Conservation (phyloP, 805 yeast genomes). For the Candida silvicultrix region DNA sequence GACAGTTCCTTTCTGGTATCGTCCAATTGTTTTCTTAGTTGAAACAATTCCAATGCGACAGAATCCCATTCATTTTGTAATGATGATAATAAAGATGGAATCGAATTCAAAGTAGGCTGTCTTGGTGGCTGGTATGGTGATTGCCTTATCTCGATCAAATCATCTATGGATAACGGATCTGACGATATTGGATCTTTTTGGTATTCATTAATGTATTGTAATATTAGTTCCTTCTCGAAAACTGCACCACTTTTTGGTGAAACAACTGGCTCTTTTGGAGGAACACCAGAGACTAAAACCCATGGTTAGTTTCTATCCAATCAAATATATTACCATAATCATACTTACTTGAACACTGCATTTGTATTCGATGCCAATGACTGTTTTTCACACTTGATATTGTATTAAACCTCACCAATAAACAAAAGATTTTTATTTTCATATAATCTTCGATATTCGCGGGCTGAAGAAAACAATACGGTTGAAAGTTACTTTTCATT, state of each 20-base stretch:
- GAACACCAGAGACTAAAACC: slow-evolving; percentile 59
- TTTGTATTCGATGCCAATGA: slow-evolving; percentile 1
- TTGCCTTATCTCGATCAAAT: slow-evolving; percentile 41
- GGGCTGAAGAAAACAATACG: background rate
- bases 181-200: slow-evolving; percentile 74
- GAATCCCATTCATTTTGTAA: slow-evolving; percentile 92
- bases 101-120: slow-evolving; percentile 52
- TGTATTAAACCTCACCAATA: background rate
- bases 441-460: background rate
- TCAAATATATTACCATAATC: too few species aligned
- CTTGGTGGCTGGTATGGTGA: slow-evolving; percentile 29
- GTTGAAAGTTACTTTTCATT: background rate
- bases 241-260: slow-evolving; percentile 66
- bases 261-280: slow-evolving; percentile 64
- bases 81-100: slow-evolving; percentile 69
- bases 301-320: slow-evolving; percentile 7
- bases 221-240: slow-evolving; percentile 59
- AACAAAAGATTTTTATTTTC: background rate
- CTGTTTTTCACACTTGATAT: too few species aligned
- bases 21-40: slow-evolving; percentile 64
- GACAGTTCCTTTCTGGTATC: slow-evolving; percentile 67
- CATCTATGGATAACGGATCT: slow-evolving; percentile 51
- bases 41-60: slow-evolving; percentile 71
- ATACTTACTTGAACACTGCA: slow-evolving; percentile 25
- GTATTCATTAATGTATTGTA: slow-evolving; percentile 53